Conservation (phyloP, 2,329 filamentous ascomycete genomes). For the Colletotrichum acutatum region DNA sequence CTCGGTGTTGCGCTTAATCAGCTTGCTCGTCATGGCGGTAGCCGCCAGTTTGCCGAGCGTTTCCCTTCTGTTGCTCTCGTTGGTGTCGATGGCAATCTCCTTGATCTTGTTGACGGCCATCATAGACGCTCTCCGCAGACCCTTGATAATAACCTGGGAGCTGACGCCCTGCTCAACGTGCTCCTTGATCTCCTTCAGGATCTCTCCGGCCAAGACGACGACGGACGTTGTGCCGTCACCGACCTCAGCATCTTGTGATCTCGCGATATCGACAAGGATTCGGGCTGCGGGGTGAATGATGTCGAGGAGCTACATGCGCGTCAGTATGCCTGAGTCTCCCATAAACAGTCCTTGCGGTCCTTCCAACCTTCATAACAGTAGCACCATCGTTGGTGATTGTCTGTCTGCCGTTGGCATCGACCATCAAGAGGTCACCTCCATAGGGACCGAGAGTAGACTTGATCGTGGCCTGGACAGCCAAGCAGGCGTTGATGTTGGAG, state of each 20-base stretch:
- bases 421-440: constrained; percentile 94
- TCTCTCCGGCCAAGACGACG: constrained; percentile 96
- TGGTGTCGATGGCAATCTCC: constrained; percentile 91
- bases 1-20: constrained; percentile 95
- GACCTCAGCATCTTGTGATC: constrained; percentile 98
- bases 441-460: constrained; percentile 96
- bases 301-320: constrained; percentile 79
- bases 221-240: constrained; percentile 98
- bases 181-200: constrained; percentile 96
- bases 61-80: constrained; percentile 85
- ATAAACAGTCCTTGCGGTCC: not conserved
- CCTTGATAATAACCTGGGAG: constrained; percentile 98
- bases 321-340: not conserved
- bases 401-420: constrained; percentile 93
- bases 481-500: constrained; percentile 98
- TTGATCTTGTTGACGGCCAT: constrained; percentile 99
- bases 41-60: constrained; percentile 90
- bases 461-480: constrained; percentile 95
- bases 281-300: constrained; percentile 97
- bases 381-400: constrained; percentile 99
- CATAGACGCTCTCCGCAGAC: constrained; percentile 83
- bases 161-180: constrained; percentile 97
- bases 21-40: constrained; percentile 99
- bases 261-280: constrained; percentile 97
- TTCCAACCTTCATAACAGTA: constrained; percentile 93